Evolutionary conservation across 2,329 filamentous ascomycete genomes (phyloP).

Genomic region (Lecanicillium sp.): DNA sequence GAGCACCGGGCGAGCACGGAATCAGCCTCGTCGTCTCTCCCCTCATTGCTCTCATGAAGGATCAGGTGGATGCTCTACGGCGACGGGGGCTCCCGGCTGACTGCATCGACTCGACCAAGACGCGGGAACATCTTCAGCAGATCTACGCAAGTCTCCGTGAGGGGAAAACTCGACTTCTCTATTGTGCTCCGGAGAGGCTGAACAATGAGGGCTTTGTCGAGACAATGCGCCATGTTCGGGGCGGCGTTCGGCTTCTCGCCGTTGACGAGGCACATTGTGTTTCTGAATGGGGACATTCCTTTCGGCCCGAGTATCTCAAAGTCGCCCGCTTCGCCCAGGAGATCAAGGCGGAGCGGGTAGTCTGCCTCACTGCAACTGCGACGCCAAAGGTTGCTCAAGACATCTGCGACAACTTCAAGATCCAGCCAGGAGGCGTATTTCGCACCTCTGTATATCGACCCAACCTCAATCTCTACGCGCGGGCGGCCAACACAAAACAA

Average conservation of each 20-base stretch:
- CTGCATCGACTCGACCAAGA: constrained; percentile 51
- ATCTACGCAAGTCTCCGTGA: constrained; percentile 33
- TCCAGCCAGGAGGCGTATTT: constrained; percentile 43
- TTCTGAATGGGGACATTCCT: constrained; percentile 46
- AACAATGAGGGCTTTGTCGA: constrained; percentile 57
- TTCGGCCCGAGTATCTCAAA: constrained; percentile 46
- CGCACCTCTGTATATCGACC: constrained; percentile 53
- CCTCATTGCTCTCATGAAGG: constrained; percentile 54
- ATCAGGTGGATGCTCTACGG: constrained; percentile 51
- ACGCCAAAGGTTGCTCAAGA: constrained; percentile 50
- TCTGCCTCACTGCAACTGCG: constrained; percentile 56
- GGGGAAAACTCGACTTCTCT: constrained; percentile 47
- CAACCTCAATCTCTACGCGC: constrained; percentile 50
- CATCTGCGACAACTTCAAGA: constrained; percentile 46
- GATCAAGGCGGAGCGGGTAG: constrained; percentile 49
- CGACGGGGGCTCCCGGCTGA: constrained; percentile 46
- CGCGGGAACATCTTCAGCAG: constrained; percentile 37
- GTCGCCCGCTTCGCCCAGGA: constrained; percentile 51
- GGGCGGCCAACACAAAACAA: constrained; percentile 34
- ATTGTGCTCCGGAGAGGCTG: constrained; percentile 53
- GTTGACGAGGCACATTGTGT: constrained; percentile 56
- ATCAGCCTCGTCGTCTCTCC: constrained; percentile 53
- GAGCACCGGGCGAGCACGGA: constrained; percentile 32
- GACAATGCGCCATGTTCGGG: constrained; percentile 46
- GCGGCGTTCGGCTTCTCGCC: constrained; percentile 50